These are phyloP conservation scores for Cydonia oblonga DNA, from an alignment of 331 rosid species.

Conservation along the genomic window DNA sequence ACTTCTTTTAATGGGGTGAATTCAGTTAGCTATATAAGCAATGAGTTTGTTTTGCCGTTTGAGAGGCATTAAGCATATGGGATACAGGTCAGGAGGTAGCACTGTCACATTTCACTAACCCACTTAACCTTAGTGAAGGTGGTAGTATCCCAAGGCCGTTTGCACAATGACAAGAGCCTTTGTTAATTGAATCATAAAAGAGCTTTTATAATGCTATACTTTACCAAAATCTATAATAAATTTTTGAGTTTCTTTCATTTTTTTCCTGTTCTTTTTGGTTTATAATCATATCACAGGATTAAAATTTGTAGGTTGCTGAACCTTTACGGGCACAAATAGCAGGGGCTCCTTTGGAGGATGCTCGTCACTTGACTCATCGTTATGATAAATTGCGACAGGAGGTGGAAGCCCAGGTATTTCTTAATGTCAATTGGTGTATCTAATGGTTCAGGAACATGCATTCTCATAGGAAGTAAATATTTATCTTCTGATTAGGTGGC, in stretches of 20 bases:
- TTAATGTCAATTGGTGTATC: conserved; percentile 21
- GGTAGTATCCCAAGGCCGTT: neutral
- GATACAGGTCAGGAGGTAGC: neutral
- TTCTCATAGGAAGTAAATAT: conserved; percentile 15
- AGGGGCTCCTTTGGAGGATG: conserved; percentile 96
- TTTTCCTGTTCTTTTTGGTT: conserved; percentile 11
- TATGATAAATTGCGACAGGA: conserved; percentile 83
- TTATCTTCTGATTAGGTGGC: conserved; percentile 59
- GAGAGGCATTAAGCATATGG: neutral
- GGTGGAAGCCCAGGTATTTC: conserved; percentile 70
- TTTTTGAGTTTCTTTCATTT: conserved; percentile 17
- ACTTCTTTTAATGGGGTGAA: neutral
- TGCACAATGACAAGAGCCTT: neutral
- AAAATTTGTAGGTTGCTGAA: conserved; percentile 61
- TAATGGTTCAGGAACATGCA: conserved; percentile 6
- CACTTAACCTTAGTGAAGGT: neutral
- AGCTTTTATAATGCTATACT: neutral
- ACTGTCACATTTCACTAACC: neutral
- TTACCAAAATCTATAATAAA: neutral
- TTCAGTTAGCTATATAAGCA: neutral
- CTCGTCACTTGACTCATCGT: conserved; percentile 76
- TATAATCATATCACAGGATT: conserved; percentile 49
- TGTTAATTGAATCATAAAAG: neutral
- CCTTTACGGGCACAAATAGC: conserved; percentile 74
- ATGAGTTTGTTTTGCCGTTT: neutral